These are phyloP conservation scores for Fallopia convolvulus DNA, from an alignment of 148 eudicot genomes.

Conservation along the genomic window DNA sequence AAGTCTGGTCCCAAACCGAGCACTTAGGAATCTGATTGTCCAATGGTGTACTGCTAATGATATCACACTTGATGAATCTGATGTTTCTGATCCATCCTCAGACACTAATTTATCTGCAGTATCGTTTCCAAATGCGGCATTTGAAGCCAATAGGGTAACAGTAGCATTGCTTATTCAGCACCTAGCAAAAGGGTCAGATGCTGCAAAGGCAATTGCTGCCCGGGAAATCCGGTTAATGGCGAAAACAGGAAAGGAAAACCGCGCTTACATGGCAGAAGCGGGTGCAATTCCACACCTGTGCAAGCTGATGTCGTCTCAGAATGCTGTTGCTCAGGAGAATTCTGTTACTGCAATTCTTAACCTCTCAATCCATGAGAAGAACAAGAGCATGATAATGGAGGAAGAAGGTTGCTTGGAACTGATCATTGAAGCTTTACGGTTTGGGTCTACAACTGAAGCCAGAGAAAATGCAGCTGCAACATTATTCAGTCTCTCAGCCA, in stretches of 20 bases:
- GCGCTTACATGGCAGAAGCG: constrained; percentile 79
- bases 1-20: constrained; percentile 55
- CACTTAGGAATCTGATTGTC: constrained; percentile 59
- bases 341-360: constrained; percentile 89
- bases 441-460: constrained; percentile 66
- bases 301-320: constrained; percentile 39
- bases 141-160: constrained; percentile 73
- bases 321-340: constrained; percentile 75
- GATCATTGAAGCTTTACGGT: constrained; percentile 49
- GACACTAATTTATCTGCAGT: constrained; percentile 27
- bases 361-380: constrained; percentile 67
- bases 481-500: constrained; percentile 78
- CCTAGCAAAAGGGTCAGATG: constrained; percentile 53
- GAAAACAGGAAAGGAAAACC: constrained; percentile 72
- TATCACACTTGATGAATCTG: constrained; percentile 32
- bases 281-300: constrained; percentile 75
- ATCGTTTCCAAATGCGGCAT: constrained; percentile 52
- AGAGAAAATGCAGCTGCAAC: constrained; percentile 95
- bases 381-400: constrained; percentile 55
- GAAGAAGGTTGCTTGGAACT: constrained; percentile 61
- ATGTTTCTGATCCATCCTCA: constrained; percentile 34
- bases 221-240: constrained; percentile 72
- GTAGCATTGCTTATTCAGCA: constrained; percentile 51
- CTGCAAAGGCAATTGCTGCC: constrained; percentile 65
- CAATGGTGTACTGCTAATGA: constrained; percentile 73